These are phyloP conservation scores for Knufia fluminis DNA, from an alignment of 2,329 filamentous ascomycete genomes.

Conservation along the genomic window DNA sequence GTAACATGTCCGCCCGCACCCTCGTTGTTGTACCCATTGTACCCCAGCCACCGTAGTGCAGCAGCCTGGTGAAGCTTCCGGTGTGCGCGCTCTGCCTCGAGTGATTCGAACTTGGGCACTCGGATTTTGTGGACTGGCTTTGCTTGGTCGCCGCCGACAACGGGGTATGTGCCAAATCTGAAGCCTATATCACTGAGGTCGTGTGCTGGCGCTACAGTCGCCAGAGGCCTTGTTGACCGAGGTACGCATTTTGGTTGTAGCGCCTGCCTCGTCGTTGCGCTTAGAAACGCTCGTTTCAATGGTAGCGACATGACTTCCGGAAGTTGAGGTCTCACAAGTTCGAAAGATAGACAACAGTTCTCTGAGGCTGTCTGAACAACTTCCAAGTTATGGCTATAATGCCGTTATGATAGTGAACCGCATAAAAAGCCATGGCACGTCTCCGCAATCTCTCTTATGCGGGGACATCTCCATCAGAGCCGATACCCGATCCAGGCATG, in stretches of 20 bases:
- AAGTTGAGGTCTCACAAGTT: neutral
- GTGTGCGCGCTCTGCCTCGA: slow-evolving; percentile 17
- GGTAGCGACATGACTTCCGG: neutral
- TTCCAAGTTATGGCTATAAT: no score
- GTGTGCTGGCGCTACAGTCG: slow-evolving; percentile 1
- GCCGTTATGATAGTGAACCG: no score
- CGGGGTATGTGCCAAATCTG: slow-evolving; percentile 5
- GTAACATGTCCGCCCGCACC: slow-evolving; percentile 35
- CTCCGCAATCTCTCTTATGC: neutral
- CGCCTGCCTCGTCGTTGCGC: neutral
- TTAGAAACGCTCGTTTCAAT: neutral
- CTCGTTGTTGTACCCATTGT: slow-evolving; percentile 23
- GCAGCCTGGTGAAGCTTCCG: slow-evolving; percentile 31
- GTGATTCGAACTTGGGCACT: slow-evolving; percentile 16
- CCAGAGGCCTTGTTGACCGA: neutral
- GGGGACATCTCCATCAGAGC: neutral
- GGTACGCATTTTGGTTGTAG: neutral
- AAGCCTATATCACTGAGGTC: neutral
- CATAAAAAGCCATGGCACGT: no score
- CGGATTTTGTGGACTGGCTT: slow-evolving; percentile 16
- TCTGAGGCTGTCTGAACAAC: no score
- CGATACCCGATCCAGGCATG: neutral
- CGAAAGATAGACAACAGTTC: no score
- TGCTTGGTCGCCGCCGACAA: slow-evolving; percentile 8
- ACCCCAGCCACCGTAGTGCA: slow-evolving; percentile 27